Conservation (phyloP, 129 eudicot genomes). For the Centrapalus pauciflorus region DNA sequence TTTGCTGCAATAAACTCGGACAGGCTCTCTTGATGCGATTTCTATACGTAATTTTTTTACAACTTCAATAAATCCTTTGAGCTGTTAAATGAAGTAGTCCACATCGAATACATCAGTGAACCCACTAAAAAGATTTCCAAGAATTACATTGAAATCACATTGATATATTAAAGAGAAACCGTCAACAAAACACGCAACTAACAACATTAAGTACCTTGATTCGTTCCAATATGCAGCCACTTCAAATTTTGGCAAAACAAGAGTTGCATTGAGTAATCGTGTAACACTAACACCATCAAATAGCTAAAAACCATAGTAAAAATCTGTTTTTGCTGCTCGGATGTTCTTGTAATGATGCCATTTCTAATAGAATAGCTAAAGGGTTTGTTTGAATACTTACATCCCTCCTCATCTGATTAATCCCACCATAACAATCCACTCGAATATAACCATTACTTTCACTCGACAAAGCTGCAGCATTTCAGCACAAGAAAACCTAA, state of each 20-base stretch:
- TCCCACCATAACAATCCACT: slow-evolving; percentile 99
- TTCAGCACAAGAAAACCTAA: slow-evolving; percentile 69
- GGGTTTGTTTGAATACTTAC: slow-evolving; percentile 47
- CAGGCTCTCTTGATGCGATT: slow-evolving; percentile 75
- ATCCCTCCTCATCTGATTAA: slow-evolving; percentile 98
- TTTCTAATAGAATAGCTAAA: too few relatives aligned
- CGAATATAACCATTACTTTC: slow-evolving; percentile 88
- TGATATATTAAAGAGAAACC: too few relatives aligned
- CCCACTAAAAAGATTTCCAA: slow-evolving; percentile 48
- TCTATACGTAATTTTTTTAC: slow-evolving; percentile 78
- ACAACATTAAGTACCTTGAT: slow-evolving; percentile 53
- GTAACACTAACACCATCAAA: slow-evolving; percentile 99
- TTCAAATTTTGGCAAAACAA: slow-evolving; percentile 93
- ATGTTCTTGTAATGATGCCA: background rate
- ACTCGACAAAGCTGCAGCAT: slow-evolving; percentile 92
- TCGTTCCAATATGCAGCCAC: slow-evolving; percentile 99
- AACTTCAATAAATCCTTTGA: slow-evolving; percentile 62
- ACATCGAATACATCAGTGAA: slow-evolving; percentile 94
- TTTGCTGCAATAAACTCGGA: slow-evolving; percentile 87
- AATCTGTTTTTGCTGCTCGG: background rate
- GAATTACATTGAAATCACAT: slow-evolving; percentile 5
- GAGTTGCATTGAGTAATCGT: slow-evolving; percentile 88
- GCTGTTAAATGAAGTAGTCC: slow-evolving; percentile 77
- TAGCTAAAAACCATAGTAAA: slow-evolving; percentile 41
- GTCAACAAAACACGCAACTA: too few relatives aligned